phyloP scores from a whole-genome alignment of 1,139 yeast species.

The Geotrichum reessii region DNA sequence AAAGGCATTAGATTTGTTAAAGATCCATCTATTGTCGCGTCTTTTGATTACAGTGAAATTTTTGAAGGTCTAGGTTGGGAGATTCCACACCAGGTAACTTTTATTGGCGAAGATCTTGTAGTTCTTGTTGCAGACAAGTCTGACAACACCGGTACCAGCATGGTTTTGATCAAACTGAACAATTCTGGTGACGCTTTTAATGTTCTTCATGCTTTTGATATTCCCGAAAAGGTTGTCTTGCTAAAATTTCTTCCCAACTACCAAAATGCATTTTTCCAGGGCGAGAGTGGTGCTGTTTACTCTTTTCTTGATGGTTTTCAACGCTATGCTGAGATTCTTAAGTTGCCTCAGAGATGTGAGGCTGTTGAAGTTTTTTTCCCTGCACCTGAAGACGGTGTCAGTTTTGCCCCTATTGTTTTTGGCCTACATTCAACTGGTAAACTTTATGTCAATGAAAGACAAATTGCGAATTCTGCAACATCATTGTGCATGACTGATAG shows the following conservation, averaged over 20 bases:
- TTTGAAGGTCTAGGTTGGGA: slow-evolving; percentile 36
- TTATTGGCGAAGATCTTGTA: slow-evolving; percentile 46
- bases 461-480: slow-evolving; percentile 73
- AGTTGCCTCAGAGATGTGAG: slow-evolving; percentile 66
- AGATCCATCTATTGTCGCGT: slow-evolving; percentile 44
- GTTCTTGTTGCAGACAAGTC: slow-evolving; percentile 52
- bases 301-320: slow-evolving; percentile 33
- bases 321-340: slow-evolving; percentile 37
- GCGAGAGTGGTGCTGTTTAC: slow-evolving; percentile 57
- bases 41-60: slow-evolving; percentile 35
- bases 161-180: slow-evolving; percentile 19
- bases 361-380: slow-evolving; percentile 41
- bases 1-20: slow-evolving; percentile 34
- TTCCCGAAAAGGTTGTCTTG: slow-evolving; percentile 49
- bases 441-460: slow-evolving; percentile 57
- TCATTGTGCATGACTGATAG: slow-evolving; percentile 70
- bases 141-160: slow-evolving; percentile 11
- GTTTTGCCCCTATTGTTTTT: slow-evolving; percentile 45
- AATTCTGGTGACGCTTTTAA: slow-evolving; percentile 13
- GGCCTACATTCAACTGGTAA: slow-evolving; percentile 69
- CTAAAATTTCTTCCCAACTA: slow-evolving; percentile 54
- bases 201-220: slow-evolving; percentile 18
- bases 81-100: slow-evolving; percentile 59
- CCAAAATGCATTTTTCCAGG: slow-evolving; percentile 50
- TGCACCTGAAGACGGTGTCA: slow-evolving; percentile 23